phyloP scores from a whole-genome alignment of 2,329 filamentous ascomycete species.

The Teratosphaeria nubilosa region DNA sequence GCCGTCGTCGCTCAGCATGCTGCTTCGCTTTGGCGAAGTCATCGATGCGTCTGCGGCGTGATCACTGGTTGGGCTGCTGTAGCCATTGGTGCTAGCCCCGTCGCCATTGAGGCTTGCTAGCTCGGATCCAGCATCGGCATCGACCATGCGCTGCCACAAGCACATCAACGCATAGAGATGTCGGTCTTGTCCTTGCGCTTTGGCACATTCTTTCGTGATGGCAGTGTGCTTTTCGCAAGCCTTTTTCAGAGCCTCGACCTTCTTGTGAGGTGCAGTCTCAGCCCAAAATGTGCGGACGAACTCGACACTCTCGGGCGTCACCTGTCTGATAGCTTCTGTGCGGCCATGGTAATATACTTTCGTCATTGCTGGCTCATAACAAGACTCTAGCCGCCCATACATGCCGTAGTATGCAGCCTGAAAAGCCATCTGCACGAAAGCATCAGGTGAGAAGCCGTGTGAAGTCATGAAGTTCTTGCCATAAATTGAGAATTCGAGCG shows the following conservation, averaged over 20 bases:
- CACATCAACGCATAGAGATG: constrained; percentile 91
- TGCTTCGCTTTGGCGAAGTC: constrained; percentile 46
- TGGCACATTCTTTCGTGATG: constrained; percentile 74
- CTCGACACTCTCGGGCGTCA: constrained; percentile 71
- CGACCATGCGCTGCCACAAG: constrained; percentile 83
- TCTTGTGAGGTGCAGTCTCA: constrained; percentile 70
- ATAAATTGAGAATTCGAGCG: constrained; percentile 77
- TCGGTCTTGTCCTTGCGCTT: constrained; percentile 81
- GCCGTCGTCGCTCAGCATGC: constrained; percentile 40
- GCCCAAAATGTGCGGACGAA: constrained; percentile 95
- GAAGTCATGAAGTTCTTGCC: constrained; percentile 97
- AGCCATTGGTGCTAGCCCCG: constrained; percentile 53
- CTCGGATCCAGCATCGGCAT: constrained; percentile 50
- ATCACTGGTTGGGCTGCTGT: constrained; percentile 36
- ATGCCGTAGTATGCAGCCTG: constrained; percentile 96
- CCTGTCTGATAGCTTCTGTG: constrained; percentile 84
- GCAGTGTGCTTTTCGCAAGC: constrained; percentile 75
- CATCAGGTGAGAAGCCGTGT: constrained; percentile 93
- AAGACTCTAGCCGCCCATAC: constrained; percentile 87
- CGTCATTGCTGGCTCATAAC: constrained; percentile 97
- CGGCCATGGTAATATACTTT: constrained; percentile 88
- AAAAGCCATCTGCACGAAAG: constrained; percentile 98
- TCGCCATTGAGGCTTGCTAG: constrained; percentile 32
- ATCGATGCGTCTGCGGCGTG: constrained; percentile 31
- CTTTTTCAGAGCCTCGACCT: constrained; percentile 73